Evolutionary conservation across 169 alveolate genomes (phyloP).

Genomic region (Plasmodium coatneyi): DNA sequence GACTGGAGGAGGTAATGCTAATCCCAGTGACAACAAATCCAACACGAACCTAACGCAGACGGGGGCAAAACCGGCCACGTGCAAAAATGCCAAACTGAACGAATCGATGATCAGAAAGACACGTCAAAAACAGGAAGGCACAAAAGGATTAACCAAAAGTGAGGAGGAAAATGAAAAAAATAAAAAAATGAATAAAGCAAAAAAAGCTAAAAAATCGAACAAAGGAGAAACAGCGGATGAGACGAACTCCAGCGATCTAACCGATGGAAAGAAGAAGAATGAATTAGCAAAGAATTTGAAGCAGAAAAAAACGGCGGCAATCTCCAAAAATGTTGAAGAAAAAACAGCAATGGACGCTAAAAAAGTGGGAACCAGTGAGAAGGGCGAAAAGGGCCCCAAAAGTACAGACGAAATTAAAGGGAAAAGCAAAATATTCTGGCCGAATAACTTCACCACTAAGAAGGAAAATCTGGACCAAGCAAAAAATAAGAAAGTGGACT

Average conservation of each 20-base stretch:
- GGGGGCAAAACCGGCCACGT: neutral
- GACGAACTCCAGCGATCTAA: neutral
- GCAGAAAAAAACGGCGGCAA: conserved; percentile 6
- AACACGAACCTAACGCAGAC: neutral
- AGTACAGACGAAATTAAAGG: neutral
- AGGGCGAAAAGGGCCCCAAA: neutral
- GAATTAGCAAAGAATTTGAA: neutral
- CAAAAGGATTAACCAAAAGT: neutral
- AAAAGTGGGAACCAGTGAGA: neutral
- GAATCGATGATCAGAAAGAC: neutral
- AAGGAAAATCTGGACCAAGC: neutral
- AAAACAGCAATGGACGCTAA: neutral
- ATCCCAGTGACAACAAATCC: neutral
- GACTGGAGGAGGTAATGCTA: neutral
- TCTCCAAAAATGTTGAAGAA: neutral
- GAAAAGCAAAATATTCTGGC: neutral
- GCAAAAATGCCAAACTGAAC: neutral
- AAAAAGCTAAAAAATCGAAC: neutral
- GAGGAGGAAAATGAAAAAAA: conserved; percentile 17
- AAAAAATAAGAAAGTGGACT: neutral
- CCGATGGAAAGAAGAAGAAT: conserved; percentile 12
- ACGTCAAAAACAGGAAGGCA: neutral
- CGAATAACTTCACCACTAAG: neutral
- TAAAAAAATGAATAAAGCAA: conserved; percentile 9
- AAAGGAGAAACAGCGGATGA: neutral